phyloP scores from a whole-genome alignment of 208 protist species.

The Naegleria gruberi region DNA sequence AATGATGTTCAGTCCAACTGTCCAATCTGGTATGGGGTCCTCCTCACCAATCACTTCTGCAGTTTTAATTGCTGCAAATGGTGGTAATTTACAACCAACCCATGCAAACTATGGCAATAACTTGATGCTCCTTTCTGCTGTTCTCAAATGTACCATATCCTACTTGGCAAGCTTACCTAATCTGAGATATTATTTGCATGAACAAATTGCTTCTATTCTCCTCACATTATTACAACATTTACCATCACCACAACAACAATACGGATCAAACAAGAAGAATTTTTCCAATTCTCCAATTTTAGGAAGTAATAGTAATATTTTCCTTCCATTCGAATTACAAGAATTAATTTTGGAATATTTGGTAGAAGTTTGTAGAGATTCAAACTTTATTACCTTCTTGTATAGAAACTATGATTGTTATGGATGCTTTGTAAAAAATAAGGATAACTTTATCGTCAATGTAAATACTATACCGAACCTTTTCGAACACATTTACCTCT shows the following conservation, averaged over 20 bases:
- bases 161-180: neutral
- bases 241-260: neutral
- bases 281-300: neutral
- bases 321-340: neutral
- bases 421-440: neutral
- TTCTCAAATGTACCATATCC: neutral
- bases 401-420: constrained; percentile 10
- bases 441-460: neutral
- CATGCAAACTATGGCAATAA: neutral
- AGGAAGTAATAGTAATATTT: neutral
- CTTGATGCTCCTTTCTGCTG: neutral
- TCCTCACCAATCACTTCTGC: neutral
- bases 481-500: neutral
- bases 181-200: neutral
- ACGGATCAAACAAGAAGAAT: neutral
- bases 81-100: neutral
- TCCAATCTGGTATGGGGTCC: neutral
- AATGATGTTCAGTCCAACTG: neutral
- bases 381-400: neutral
- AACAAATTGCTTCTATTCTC: neutral
- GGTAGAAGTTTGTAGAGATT: neutral
- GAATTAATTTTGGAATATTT: constrained; percentile 10
- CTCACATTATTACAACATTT: neutral
- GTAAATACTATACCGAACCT: neutral
- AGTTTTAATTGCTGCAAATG: neutral